Percentiles rank a stretch among this genome's conserved stretches.
phyloP scores from a whole-genome alignment of 306 rosid genomes.

The Vigna nakashimae region DNA sequence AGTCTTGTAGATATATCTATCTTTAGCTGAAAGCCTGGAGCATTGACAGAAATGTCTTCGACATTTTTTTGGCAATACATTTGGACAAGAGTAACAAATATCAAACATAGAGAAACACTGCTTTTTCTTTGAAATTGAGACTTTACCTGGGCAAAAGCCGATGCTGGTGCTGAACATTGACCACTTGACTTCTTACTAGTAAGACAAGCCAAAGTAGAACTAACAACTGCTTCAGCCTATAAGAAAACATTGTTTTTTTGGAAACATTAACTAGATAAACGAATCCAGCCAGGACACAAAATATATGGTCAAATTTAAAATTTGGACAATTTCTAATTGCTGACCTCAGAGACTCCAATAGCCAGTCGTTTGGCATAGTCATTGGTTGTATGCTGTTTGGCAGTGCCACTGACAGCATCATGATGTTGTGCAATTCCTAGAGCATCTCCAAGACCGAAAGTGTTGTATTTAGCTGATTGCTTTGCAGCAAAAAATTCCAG shows the following conservation, averaged over 20 bases:
- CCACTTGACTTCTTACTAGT: slow-evolving; percentile 53
- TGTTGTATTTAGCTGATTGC: slow-evolving; percentile 40
- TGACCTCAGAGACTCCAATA: slow-evolving; percentile 76
- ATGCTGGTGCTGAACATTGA: slow-evolving; percentile 46
- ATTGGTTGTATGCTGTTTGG: slow-evolving; percentile 83
- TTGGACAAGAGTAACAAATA: not conserved
- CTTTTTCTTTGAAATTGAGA: slow-evolving; percentile 12
- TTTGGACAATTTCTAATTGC: slow-evolving; percentile 23
- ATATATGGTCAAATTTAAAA: not conserved
- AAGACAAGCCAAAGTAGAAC: slow-evolving; percentile 74
- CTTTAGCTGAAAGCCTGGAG: not conserved
- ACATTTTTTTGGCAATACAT: slow-evolving; percentile 20
- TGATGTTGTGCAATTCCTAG: slow-evolving; percentile 89
- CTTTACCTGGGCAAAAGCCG: slow-evolving; percentile 68
- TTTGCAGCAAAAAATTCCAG: slow-evolving; percentile 72
- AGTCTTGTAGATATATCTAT: slow-evolving; percentile 16
- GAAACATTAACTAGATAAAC: slow-evolving; percentile 16
- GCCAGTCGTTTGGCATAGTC: slow-evolving; percentile 85
- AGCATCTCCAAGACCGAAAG: slow-evolving; percentile 76
- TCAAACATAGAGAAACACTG: not conserved
- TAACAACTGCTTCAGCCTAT: slow-evolving; percentile 79
- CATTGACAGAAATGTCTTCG: slow-evolving; percentile 29
- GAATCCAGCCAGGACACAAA: slow-evolving; percentile 4
- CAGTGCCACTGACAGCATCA: slow-evolving; percentile 88
- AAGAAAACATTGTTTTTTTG: slow-evolving; percentile 29